phyloP scores from a whole-genome alignment of 169 alveolate species.

The Eimeria sp. region DNA sequence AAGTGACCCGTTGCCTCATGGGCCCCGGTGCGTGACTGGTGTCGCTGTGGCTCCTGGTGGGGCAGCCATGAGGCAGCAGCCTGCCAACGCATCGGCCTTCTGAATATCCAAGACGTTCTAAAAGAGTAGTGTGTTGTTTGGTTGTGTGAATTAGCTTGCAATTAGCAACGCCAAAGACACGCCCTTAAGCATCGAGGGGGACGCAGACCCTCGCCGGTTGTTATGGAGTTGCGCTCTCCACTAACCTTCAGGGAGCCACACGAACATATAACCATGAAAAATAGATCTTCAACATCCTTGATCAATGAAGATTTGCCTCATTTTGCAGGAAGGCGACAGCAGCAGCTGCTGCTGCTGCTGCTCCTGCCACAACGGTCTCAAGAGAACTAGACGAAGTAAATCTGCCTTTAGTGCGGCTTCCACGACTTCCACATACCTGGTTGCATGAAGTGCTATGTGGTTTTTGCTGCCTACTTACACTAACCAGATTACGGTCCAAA shows the following conservation, averaged over 20 bases:
- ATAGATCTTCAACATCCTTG: not conserved
- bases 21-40: not conserved
- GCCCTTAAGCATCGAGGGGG: not conserved
- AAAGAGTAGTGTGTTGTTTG: not conserved
- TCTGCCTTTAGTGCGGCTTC: not conserved
- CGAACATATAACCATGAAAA: not conserved
- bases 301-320: not conserved
- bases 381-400: not conserved
- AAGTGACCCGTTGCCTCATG: not conserved
- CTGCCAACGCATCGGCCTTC: not conserved
- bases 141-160: not conserved
- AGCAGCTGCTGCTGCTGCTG: slow-evolving; percentile 7
- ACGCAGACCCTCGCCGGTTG: not conserved
- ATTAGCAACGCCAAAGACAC: not conserved
- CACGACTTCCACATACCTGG: not conserved
- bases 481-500: not conserved
- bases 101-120: not conserved
- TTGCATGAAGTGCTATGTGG: not conserved
- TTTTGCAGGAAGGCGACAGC: not conserved
- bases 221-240: not conserved
- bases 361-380: slow-evolving; percentile 25
- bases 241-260: not conserved
- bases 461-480: too few species aligned
- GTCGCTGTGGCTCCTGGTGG: slow-evolving; percentile 2
- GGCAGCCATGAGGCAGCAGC: slow-evolving; percentile 5